phyloP scores from a whole-genome alignment of 225 moss, liverwort and hornwort genomes.

The Climacium dendroides region DNA sequence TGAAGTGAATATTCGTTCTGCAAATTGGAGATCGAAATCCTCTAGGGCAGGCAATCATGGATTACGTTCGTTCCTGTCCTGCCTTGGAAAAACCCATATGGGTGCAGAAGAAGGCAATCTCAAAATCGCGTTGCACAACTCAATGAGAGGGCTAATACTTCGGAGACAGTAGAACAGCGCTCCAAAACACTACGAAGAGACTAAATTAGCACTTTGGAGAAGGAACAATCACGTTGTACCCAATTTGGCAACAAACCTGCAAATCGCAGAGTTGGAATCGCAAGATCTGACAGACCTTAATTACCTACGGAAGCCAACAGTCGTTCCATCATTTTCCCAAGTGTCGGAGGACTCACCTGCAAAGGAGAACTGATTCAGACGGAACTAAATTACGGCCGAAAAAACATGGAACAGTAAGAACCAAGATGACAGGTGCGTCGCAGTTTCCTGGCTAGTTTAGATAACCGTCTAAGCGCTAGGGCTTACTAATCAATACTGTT shows the following conservation, averaged over 20 bases:
- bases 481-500: background rate
- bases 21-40: background rate
- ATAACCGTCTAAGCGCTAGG: background rate
- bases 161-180: background rate
- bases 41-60: background rate
- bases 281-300: background rate
- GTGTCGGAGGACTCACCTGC: background rate
- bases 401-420: background rate
- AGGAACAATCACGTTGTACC: background rate
- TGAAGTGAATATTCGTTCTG: background rate
- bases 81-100: background rate
- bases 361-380: background rate
- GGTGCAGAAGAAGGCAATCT: background rate
- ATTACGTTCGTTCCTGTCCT: background rate
- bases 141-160: background rate
- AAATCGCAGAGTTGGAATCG: background rate
- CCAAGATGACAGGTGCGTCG: background rate
- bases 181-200: background rate
- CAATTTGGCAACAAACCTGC: background rate
- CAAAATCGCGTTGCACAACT: background rate
- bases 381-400: background rate
- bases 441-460: background rate
- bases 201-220: background rate
- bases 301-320: background rate
- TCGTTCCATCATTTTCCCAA: background rate